Evolutionary conservation across 108 stramenopile species (phyloP), one percentile per base, ranked within the genome.

Genomic region (Pseudonitzschia pungens): DNA sequence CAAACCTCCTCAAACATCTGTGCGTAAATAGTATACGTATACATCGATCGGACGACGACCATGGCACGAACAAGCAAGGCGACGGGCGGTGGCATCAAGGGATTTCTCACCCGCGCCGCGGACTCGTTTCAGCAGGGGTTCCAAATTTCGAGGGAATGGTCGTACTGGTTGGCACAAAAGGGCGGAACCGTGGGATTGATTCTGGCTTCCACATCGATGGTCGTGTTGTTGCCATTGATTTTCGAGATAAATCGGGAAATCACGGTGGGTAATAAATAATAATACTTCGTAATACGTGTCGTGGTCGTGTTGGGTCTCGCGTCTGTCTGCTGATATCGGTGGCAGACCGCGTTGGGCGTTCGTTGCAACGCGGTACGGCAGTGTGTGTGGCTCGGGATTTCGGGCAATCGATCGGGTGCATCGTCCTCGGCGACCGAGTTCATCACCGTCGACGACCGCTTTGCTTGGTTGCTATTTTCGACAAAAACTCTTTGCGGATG

Each of bases 211-310:
- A 89, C 89, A 8, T 86, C 89, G 4, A 90, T 95, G 78, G 88
- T 92, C 21, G 81, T 88, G 18, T 69, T 95, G 58, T 89, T 95
- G 93, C 93, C 93, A 29, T 72, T 95, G 28, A 78, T 95, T 51
- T 92, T 95, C 77, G 93, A 95, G 81, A 95, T 95, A 62, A 86
- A 83, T 48, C 85, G 93, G 72, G 93, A 95, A 75, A 88, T 87
- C 40, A 81, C 80, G 86, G 92, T 91, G 73, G n/a, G 90, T 31
- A 22, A 1, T 36, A 5, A 5, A 36, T 36, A 2, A 6, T 36
- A 5, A 36, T 6, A 36, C n/a, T n/a, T n/a, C n/a, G n/a, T n/a
- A n/a, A n/a, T n/a, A n/a, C n/a, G n/a, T n/a, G 36, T 36, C 36
- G 36, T 36, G 4, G 36, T 36, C 6, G 4, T 6, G 36, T 2